Evolutionary conservation across 148 eudicot genomes (phyloP).

Genomic region (Polygonum maritimum): DNA sequence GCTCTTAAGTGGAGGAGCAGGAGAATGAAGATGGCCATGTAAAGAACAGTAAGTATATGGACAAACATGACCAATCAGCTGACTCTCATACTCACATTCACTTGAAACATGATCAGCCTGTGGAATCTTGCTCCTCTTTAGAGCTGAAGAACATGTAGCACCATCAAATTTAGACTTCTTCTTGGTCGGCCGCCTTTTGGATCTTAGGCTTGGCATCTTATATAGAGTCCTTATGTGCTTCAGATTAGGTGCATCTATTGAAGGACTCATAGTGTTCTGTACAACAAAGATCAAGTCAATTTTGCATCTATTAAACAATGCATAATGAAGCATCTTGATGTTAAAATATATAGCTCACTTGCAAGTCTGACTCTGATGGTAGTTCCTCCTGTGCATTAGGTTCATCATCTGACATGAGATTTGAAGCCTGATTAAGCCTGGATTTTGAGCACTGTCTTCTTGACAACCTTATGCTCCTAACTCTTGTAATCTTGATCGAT

Average conservation of each 20-base stretch:
- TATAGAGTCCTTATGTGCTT: constrained; percentile 38
- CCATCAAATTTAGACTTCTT: constrained; percentile 31
- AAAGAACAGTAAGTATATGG: constrained; percentile 76
- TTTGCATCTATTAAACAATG: constrained; percentile 7
- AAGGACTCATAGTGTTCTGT: constrained; percentile 26
- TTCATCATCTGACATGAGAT: constrained; percentile 9
- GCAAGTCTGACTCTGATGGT: constrained; percentile 17
- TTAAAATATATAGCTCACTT: constrained; percentile 17
- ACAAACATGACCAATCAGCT: constrained; percentile 48
- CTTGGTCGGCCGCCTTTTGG: constrained; percentile 30
- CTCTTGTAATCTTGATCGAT: constrained; percentile 30
- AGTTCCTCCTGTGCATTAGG: constrained; percentile 1
- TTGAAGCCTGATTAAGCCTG: constrained; percentile 23
- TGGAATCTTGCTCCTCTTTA: constrained; percentile 55
- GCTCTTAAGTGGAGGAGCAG: constrained; percentile 38
- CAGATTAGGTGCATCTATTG: constrained; percentile 34
- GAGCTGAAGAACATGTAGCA: constrained; percentile 68
- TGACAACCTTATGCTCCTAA: constrained; percentile 27
- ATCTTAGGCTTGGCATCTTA: constrained; percentile 54
- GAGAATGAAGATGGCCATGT: constrained; percentile 46
- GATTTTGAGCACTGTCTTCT: constrained; percentile 32
- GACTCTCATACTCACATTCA: constrained; percentile 28
- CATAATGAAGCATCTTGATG: not conserved
- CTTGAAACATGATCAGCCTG: constrained; percentile 29
- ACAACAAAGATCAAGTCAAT: constrained; percentile 13